phyloP scores from a whole-genome alignment of 495 filamentous ascomycete species.

The Collariella sp. region DNA sequence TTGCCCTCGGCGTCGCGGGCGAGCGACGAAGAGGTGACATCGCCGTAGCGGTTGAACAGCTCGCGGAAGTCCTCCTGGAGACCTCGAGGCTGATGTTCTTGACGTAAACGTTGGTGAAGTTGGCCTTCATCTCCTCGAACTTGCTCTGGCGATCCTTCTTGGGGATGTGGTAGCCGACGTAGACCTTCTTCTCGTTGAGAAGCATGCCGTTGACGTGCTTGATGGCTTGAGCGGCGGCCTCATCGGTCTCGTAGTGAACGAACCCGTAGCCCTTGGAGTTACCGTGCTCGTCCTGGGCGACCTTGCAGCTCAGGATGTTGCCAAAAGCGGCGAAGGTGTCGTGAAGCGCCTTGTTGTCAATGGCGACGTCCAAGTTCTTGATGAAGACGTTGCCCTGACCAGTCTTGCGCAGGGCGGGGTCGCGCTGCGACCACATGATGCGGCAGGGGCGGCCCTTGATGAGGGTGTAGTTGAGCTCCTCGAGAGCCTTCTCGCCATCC shows the following conservation, averaged over 20 bases:
- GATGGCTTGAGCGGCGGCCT: conserved; percentile 93
- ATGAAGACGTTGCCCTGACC: conserved; percentile 99
- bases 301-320: conserved; percentile 99
- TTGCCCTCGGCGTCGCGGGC: conserved; percentile 83
- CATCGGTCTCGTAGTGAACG: conserved; percentile 99
- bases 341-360: conserved; percentile 99
- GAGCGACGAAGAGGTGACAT: conserved; percentile 92
- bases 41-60: conserved; percentile 83
- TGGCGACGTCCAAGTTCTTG: conserved; percentile 97
- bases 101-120: conserved; percentile 99
- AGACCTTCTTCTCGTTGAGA: conserved; percentile 99
- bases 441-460: conserved; percentile 99
- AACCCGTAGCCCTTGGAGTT: conserved; percentile 99
- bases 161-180: conserved; percentile 97
- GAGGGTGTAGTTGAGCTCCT: conserved; percentile 98
- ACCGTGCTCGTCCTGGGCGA: conserved; percentile 91
- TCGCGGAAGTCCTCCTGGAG: conserved; percentile 86
- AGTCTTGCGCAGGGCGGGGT: conserved; percentile 97
- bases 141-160: conserved; percentile 99
- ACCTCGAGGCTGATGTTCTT: conserved; percentile 92
- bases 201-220: conserved; percentile 99
- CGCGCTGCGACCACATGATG: conserved; percentile 99
- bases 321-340: conserved; percentile 99
- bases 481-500: conserved; percentile 95
- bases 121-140: conserved; percentile 99